These are phyloP conservation scores for Discostella pseudostelligera DNA, from an alignment of 108 stramenopile species.

Conservation along the genomic window DNA sequence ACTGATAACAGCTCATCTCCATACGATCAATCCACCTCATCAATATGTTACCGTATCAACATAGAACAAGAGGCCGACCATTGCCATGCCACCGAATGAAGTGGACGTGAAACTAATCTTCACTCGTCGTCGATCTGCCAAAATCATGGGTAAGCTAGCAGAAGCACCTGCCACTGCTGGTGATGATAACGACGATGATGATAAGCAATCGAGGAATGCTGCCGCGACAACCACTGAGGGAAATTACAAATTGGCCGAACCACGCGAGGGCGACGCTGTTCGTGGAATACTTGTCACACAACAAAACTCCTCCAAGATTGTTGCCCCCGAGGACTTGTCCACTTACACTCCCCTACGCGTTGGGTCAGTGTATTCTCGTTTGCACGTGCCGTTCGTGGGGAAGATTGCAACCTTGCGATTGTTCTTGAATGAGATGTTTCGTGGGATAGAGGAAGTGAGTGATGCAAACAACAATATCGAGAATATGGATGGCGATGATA, in stretches of 20 bases:
- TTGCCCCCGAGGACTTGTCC: constrained; percentile 80
- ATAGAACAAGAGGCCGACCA: constrained; percentile 79
- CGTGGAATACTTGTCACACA: constrained; percentile 84
- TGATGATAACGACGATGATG: constrained; percentile 14
- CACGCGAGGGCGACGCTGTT: constrained; percentile 67
- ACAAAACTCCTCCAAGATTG: constrained; percentile 82
- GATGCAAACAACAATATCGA: neutral
- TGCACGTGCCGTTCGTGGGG: constrained; percentile 88
- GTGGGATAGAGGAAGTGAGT: constrained; percentile 56
- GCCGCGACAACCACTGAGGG: too few species aligned
- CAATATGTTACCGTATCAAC: neutral
- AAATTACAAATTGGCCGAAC: constrained; percentile 35
- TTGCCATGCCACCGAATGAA: constrained; percentile 87
- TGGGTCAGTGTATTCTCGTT: constrained; percentile 76
- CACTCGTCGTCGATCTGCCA: constrained; percentile 83
- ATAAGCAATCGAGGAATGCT: too few species aligned
- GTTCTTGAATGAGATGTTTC: constrained; percentile 84
- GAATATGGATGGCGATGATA: constrained; percentile 11
- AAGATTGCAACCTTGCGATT: constrained; percentile 68
- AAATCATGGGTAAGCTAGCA: constrained; percentile 87
- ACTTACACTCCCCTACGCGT: constrained; percentile 88
- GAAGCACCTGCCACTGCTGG: constrained; percentile 16
- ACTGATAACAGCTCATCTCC: too few species aligned
- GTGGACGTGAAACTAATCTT: constrained; percentile 86
- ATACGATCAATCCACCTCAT: constrained; percentile 11